These are phyloP conservation scores for Otatea glauca DNA, from an alignment of 176 grass and related monocot species.

Conservation along the genomic window DNA sequence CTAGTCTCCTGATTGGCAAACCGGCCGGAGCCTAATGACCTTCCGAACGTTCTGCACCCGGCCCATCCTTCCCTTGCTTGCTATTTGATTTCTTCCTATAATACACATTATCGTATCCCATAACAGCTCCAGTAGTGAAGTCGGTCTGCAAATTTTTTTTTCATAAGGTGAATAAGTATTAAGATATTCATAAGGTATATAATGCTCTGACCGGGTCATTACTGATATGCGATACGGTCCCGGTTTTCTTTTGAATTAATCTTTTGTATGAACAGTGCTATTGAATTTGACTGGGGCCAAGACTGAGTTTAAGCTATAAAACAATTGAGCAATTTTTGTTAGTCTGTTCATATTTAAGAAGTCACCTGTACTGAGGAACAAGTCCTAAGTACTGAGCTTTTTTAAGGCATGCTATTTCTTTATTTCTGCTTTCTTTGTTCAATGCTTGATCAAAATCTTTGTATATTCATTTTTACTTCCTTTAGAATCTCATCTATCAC, in stretches of 20 bases:
- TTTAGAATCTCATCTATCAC: not conserved
- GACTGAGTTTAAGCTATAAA: not conserved
- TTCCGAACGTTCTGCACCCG: too few species aligned
- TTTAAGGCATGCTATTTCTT: not conserved
- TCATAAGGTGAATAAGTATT: not conserved
- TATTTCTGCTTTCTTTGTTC: conserved; percentile 20
- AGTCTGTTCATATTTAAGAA: not conserved
- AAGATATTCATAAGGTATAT: not conserved
- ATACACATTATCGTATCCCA: too few species aligned
- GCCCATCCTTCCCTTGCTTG: too few species aligned
- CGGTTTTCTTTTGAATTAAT: not conserved
- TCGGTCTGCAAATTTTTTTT: conserved; percentile 20
- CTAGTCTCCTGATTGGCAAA: too few species aligned
- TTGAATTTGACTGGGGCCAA: not conserved
- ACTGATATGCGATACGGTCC: not conserved
- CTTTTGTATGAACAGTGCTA: not conserved
- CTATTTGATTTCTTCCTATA: too few species aligned
- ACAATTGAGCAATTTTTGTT: not conserved
- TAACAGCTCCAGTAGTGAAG: conserved; percentile 14
- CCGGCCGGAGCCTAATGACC: too few species aligned
- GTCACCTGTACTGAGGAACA: not conserved
- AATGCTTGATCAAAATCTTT: not conserved
- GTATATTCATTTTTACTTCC: conserved; percentile 15
- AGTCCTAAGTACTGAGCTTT: not conserved
- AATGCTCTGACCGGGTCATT: not conserved